Evolutionary conservation across 768 basidiomycete species (phyloP).

Genomic region (Suillus fuscotomentosus): DNA sequence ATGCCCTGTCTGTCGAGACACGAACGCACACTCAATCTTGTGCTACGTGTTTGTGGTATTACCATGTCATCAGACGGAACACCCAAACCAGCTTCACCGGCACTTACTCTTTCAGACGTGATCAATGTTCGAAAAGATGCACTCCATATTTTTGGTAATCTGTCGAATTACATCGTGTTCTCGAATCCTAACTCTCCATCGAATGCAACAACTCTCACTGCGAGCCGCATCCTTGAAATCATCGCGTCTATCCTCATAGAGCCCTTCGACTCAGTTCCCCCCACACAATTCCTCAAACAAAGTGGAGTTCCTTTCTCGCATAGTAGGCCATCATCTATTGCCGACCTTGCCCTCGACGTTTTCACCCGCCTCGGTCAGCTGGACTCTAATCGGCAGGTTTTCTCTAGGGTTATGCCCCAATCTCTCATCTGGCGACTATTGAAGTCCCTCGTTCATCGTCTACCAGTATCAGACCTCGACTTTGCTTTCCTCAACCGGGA

Average conservation of each 20-base stretch:
- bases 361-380: conserved; percentile 76
- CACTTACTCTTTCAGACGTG: conserved; percentile 69
- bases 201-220: conserved; percentile 44
- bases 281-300: conserved; percentile 56
- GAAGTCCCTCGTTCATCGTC: conserved; percentile 70
- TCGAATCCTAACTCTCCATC: conserved; percentile 38
- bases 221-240: conserved; percentile 60
- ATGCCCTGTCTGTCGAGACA: conserved; percentile 62
- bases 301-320: conserved; percentile 41
- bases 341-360: conserved; percentile 80
- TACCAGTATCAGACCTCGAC: conserved; percentile 80
- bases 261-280: conserved; percentile 61
- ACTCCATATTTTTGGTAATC: conserved; percentile 63
- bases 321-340: conserved; percentile 55
- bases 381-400: conserved; percentile 76
- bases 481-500: conserved; percentile 65
- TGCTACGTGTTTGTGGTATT: conserved; percentile 70
- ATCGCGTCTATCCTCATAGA: conserved; percentile 77
- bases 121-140: conserved; percentile 76
- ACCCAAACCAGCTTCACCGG: conserved; percentile 47
- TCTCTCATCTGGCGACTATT: conserved; percentile 61
- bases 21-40: conserved; percentile 57
- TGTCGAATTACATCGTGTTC: conserved; percentile 54
- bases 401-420: conserved; percentile 60
- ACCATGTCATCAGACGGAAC: conserved; percentile 30